Base-by-base conservation (phyloP, 192 early-diverging fungal genomes). In the Gamsiella multidivaricata region DNA sequence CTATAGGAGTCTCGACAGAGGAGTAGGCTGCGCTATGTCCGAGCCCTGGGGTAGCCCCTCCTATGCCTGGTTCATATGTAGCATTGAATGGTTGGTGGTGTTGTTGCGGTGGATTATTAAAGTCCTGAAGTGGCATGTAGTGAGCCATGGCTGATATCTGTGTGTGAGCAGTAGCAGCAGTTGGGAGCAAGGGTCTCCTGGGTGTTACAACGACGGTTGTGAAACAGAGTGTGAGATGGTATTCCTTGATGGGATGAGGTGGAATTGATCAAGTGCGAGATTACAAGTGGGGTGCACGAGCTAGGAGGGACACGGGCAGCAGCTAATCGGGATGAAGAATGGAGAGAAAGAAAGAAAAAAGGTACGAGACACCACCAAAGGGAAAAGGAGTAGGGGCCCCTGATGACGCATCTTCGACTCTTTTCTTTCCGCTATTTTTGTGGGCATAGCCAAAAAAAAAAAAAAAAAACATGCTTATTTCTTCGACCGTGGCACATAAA, bases 41-140 rank as follows among this genome's bases (percentile, higher is more conserved):
- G 41, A 43, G 25, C 14, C 39, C 17, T 6, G 45, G 45, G 45
- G 17, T 46, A 12, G 6, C 45, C 45, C n/a, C n/a, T n/a, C n/a
- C n/a, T n/a, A n/a, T n/a, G n/a, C n/a, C n/a, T n/a, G n/a, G n/a
- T 14, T 32, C 47, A 36, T 54, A 54, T 54, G 29, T 3, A 31
- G 43, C 5, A 20, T 58, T 25, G 2, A 25, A 42, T 45, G 43
- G 42, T 31, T 45, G 58, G 3, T 31, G 32, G 29, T 32, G 42
- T 55, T 43, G 53, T 46, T 46, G 64, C 49, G 34, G 25, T 2
- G 49, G 54, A 17, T 28, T 15, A 29, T 52, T 65, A 49, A 74
- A 61, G 63, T 76, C 72, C 57, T 67, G 64, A 15, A 76, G 72
- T 36, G 61, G 64, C 46, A 76, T 45, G 53, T 76, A 76, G 10